A percentile compares a stretch with the other conserved stretches of the same genome.
phyloP scores from a whole-genome alignment of 495 filamentous ascomycete species.

The Clavariopsis aquatica region DNA sequence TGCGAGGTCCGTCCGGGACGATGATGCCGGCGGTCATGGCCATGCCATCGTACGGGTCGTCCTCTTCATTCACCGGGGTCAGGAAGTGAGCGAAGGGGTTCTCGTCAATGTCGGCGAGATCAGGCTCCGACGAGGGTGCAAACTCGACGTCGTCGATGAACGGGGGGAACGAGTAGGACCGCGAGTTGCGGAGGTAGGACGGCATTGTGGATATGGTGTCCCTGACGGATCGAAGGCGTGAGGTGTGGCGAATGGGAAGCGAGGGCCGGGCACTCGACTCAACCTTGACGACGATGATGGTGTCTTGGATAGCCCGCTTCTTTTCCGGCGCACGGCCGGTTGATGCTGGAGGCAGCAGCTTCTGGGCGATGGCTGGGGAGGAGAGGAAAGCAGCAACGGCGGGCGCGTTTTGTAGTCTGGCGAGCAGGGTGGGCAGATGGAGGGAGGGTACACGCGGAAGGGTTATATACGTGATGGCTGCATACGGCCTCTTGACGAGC shows the following conservation, averaged over 20 bases:
- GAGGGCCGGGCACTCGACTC: slow-evolving; percentile 31
- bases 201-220: slow-evolving; percentile 35
- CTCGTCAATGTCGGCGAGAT: slow-evolving; percentile 43
- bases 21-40: slow-evolving; percentile 43
- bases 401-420: slow-evolving; percentile 26
- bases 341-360: slow-evolving; percentile 29
- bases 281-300: slow-evolving; percentile 34
- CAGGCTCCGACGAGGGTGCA: slow-evolving; percentile 16
- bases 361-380: slow-evolving; percentile 12
- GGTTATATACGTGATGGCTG: slow-evolving; percentile 40
- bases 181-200: slow-evolving; percentile 26
- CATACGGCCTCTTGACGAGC: slow-evolving; percentile 38
- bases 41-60: slow-evolving; percentile 40
- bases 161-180: slow-evolving; percentile 45
- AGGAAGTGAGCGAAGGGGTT: slow-evolving; percentile 49
- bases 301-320: slow-evolving; percentile 18
- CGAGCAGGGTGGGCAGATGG: slow-evolving; percentile 10
- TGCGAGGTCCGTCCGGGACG: slow-evolving; percentile 15
- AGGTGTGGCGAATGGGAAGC: slow-evolving; percentile 22
- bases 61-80: slow-evolving; percentile 44
- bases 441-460: slow-evolving; percentile 30
- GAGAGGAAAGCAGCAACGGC: slow-evolving; percentile 23
- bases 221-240: slow-evolving; percentile 17
- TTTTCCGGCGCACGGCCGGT: slow-evolving; percentile 42
- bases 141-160: slow-evolving; percentile 30